These are phyloP conservation scores for Aegilops bicornis DNA, from an alignment of 176 grass and related monocot species.

Conservation along the genomic window DNA sequence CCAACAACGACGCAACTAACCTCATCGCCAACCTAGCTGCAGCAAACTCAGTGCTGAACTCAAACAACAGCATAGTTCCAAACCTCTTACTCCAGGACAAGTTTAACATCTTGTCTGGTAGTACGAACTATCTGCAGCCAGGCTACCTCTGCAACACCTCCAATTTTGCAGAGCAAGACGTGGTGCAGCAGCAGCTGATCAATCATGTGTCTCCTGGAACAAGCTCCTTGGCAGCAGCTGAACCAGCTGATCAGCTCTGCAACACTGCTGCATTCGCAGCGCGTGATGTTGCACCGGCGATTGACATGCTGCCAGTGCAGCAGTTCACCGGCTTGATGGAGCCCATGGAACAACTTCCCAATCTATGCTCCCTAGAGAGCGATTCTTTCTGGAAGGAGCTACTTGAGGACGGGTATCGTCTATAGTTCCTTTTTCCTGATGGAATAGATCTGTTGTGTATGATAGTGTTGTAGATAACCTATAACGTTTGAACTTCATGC, in stretches of 20 bases:
- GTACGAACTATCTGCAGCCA: neutral
- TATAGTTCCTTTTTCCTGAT: neutral
- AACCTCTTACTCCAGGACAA: slow-evolving; percentile 9
- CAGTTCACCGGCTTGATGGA: slow-evolving; percentile 13
- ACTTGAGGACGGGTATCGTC: slow-evolving; percentile 8
- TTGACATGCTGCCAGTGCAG: neutral
- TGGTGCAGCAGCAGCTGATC: neutral
- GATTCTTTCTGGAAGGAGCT: slow-evolving; percentile 41
- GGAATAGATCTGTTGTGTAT: neutral
- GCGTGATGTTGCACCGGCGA: neutral
- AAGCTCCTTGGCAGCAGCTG: neutral
- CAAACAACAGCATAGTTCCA: neutral
- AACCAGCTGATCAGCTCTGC: neutral
- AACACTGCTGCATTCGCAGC: neutral
- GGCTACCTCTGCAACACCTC: neutral
- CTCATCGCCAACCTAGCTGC: slow-evolving; percentile 6
- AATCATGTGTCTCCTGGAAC: neutral
- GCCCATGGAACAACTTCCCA: slow-evolving; percentile 16
- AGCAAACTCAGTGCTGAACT: neutral
- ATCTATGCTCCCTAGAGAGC: slow-evolving; percentile 27
- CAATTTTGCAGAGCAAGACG: slow-evolving; percentile 13
- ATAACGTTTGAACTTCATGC: too few relatives aligned
- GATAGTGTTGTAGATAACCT: neutral
- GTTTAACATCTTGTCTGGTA: neutral
- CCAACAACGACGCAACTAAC: neutral